Base-by-base conservation (phyloP, 2,329 filamentous ascomycete species). In the Aspergillus novoparasiticus region DNA sequence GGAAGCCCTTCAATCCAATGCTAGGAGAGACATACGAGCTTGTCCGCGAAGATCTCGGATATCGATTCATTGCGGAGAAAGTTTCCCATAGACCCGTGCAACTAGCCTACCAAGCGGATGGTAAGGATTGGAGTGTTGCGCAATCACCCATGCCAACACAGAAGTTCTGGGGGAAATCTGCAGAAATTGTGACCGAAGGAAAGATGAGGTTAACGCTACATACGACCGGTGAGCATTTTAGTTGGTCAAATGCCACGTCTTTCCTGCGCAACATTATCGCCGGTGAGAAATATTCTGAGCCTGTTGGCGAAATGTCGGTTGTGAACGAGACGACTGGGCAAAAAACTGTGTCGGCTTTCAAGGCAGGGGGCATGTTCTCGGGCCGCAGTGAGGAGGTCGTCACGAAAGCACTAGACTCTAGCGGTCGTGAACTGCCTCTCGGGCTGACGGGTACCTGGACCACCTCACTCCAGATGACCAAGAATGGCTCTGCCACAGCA, bases 151-250 rank as follows among this genome's bases (percentile, higher is more conserved):
- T 91, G 61, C 95, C 95, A 0, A 90, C 90, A 26, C 94, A 99
- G 75, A 98, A 98, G 75, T 99, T 99, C 81, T 98, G 95, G 95
- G 95, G 95, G 61, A 98, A 98, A 82, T 94, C 90, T 60, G 93
- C 93, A 3, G 95, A 99, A 78, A 88, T 99, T 66, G 95, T 92
- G 64, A 98, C 93, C 0, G 94, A 97, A 60, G 95, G 95, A 2
- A 90, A 92, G 30, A 89, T 93, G 4, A 87, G 94, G 56, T 84
- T 97, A 45, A 87, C 89, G 45, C 81, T 99, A 32, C 89, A 95
- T 74, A 85, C 86, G 2, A 86, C 83, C 1, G 91, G 92, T 60
- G 94, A 98, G 75, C 85, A 88, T 64, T 99, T 94, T 80, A 94
- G 89, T 70, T 99, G 93, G 93, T 90, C 86, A 53, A 85, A 92